These are phyloP conservation scores for Madurella mycetomatis DNA, from an alignment of 2,329 filamentous ascomycete species.

Conservation along the genomic window DNA sequence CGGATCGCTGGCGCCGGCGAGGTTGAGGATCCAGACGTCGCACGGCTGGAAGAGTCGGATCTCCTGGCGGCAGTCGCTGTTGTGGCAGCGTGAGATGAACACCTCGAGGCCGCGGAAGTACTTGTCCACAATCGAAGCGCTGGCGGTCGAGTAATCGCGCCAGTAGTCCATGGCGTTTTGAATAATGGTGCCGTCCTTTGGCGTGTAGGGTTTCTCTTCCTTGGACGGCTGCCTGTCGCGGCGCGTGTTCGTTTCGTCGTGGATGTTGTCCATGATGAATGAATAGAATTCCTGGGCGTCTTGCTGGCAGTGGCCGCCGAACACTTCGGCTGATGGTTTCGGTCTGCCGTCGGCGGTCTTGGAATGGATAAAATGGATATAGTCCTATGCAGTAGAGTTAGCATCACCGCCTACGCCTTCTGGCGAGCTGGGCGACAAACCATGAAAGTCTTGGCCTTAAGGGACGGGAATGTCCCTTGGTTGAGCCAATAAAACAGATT, in stretches of 20 bases:
- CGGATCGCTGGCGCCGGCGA: slow-evolving; percentile 29
- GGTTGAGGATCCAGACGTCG: slow-evolving; percentile 48
- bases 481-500: slow-evolving; percentile 56
- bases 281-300: slow-evolving; percentile 88
- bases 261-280: slow-evolving; percentile 74
- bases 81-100: slow-evolving; percentile 64
- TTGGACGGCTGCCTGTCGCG: slow-evolving; percentile 37
- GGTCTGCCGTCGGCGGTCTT: slow-evolving; percentile 28
- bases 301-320: slow-evolving; percentile 74
- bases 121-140: slow-evolving; percentile 71
- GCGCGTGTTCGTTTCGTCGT: slow-evolving; percentile 73
- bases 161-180: slow-evolving; percentile 70
- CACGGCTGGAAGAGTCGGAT: slow-evolving; percentile 40
- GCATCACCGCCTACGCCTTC: slow-evolving; percentile 19
- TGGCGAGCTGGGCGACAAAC: slow-evolving; percentile 37
- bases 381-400: slow-evolving; percentile 44
- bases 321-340: slow-evolving; percentile 45
- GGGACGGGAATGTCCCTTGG: slow-evolving; percentile 44
- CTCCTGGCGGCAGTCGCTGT: slow-evolving; percentile 49
- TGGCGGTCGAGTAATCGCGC: slow-evolving; percentile 63
- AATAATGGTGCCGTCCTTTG: slow-evolving; percentile 29
- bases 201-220: slow-evolving; percentile 20
- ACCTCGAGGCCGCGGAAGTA: slow-evolving; percentile 76
- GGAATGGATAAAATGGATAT: slow-evolving; percentile 58
- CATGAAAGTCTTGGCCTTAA: slow-evolving; percentile 55